Conservation (phyloP, 257 asterid species). For the Coffea canephora region DNA sequence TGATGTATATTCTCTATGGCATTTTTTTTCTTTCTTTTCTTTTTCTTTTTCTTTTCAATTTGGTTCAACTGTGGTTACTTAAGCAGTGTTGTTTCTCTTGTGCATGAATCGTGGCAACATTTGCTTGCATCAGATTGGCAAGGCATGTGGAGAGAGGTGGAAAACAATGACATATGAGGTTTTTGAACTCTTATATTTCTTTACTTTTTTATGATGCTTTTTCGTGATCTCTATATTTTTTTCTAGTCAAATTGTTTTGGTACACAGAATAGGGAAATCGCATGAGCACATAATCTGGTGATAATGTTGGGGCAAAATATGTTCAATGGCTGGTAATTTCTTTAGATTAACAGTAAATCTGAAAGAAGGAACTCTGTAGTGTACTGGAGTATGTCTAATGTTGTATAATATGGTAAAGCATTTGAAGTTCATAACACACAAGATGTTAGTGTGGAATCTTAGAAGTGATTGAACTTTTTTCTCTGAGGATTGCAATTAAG, state of each 20-base stretch:
- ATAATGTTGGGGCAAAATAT: not conserved
- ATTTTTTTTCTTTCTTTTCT: conserved; percentile 10
- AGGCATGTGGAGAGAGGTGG: conserved; percentile 99
- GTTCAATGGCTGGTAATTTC: not conserved
- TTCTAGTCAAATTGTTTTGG: not conserved
- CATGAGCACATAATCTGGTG: not conserved
- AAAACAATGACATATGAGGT: conserved; percentile 92
- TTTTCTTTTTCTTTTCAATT: not conserved
- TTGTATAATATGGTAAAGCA: not conserved
- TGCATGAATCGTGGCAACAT: conserved; percentile 10
- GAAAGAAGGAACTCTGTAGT: too few relatives aligned
- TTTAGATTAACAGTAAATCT: not conserved
- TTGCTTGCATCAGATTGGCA: conserved; percentile 65
- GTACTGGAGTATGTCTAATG: not conserved
- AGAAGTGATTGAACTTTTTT: not conserved
- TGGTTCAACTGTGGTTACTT: conserved; percentile 1
- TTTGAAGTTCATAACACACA: not conserved
- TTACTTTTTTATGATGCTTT: not conserved
- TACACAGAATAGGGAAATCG: not conserved
- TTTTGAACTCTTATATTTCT: conserved; percentile 12
- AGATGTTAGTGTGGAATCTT: not conserved
- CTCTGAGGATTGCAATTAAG: not conserved
- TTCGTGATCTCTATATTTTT: not conserved
- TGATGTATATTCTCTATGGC: conserved; percentile 45
- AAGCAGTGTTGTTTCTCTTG: not conserved